phyloP scores from a whole-genome alignment of 2,329 filamentous ascomycete species.

The Phialophora macrospora region DNA sequence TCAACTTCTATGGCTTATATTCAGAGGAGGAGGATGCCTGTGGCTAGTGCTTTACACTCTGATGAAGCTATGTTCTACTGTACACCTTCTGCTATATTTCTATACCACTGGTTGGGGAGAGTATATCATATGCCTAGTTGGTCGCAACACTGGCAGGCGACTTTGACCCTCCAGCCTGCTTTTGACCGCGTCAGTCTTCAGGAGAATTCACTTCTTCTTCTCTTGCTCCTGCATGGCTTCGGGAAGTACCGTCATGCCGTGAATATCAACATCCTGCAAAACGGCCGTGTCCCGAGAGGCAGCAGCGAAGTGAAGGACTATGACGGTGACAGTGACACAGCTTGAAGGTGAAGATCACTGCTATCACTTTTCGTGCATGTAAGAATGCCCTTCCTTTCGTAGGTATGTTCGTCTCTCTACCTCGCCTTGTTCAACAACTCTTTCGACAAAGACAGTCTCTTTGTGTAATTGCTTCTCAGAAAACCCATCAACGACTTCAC shows the following conservation, averaged over 20 bases:
- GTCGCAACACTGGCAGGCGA: neutral
- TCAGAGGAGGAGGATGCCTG: too few species aligned
- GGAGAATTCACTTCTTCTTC: neutral
- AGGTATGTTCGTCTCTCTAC: neutral
- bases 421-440: neutral
- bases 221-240: neutral
- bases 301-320: neutral
- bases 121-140: neutral
- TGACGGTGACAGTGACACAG: neutral
- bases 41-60: neutral
- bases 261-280: neutral
- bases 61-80: neutral
- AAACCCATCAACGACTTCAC: neutral
- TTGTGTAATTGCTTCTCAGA: neutral
- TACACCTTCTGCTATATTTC: neutral
- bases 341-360: neutral
- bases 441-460: neutral
- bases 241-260: neutral
- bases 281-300: neutral
- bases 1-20: too few species aligned
- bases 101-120: neutral
- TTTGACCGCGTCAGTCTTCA: neutral
- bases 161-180: neutral
- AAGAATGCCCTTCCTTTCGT: neutral
- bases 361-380: neutral